A percentile compares a stretch with the other conserved stretches of the same genome.
These are phyloP conservation scores for Macrophomina tecta DNA, from an alignment of 2,329 filamentous ascomycete species.

Conservation along the genomic window DNA sequence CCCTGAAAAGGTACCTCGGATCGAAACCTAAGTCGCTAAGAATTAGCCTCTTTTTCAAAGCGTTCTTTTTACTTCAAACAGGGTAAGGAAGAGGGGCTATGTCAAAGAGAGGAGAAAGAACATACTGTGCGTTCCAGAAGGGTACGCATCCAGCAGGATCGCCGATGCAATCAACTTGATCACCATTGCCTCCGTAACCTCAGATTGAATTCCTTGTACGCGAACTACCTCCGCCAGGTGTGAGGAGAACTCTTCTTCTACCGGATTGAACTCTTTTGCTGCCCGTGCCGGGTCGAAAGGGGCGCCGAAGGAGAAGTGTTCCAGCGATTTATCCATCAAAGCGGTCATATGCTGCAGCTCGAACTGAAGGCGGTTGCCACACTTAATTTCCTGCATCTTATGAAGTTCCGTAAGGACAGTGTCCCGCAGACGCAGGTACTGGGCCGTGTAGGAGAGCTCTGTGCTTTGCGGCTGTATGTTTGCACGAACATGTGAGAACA, in stretches of 20 bases:
- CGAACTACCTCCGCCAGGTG: constrained; percentile 27
- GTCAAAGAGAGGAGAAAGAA: background rate
- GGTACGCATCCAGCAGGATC: constrained; percentile 20
- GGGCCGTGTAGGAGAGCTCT: background rate
- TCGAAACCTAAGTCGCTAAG: constrained; percentile 1
- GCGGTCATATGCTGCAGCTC: constrained; percentile 23
- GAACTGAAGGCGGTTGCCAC: constrained; percentile 26
- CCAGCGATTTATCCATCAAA: constrained; percentile 23
- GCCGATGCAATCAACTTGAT: constrained; percentile 24
- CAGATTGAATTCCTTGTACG: constrained; percentile 30
- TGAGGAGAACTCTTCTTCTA: constrained; percentile 27
- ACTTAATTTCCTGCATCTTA: constrained; percentile 14
- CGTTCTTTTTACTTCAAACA: background rate
- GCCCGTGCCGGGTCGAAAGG: constrained; percentile 28
- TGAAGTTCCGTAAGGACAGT: constrained; percentile 29
- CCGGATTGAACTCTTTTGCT: constrained; percentile 10
- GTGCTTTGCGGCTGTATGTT: background rate
- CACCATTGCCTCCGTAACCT: constrained; percentile 18
- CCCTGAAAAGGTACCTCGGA: constrained; percentile 4
- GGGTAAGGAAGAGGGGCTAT: background rate
- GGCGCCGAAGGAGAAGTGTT: constrained; percentile 24
- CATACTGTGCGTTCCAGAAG: constrained; percentile 16
- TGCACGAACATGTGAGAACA: constrained; percentile 30
- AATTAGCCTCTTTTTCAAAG: background rate
- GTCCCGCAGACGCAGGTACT: background rate